Conservation (phyloP, 306 rosid genomes). For the Corylus heterophylla region DNA sequence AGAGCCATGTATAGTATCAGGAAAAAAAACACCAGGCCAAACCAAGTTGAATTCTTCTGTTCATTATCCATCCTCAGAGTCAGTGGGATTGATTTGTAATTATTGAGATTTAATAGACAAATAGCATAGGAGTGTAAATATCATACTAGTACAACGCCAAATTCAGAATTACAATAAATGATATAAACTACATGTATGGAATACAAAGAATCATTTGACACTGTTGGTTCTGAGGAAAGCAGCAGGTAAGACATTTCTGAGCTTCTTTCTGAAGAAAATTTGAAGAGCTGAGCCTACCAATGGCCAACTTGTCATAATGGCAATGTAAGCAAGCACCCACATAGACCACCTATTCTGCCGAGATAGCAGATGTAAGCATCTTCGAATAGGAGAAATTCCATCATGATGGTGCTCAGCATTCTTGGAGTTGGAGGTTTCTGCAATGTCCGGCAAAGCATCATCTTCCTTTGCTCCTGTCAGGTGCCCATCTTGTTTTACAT, state of each 20-base stretch:
- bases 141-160: background rate
- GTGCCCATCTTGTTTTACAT: slow-evolving; percentile 28
- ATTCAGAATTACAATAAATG: background rate
- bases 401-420: slow-evolving; percentile 31
- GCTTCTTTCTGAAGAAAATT: slow-evolving; percentile 57
- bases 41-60: background rate
- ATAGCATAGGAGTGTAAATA: background rate
- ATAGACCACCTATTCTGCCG: slow-evolving; percentile 58
- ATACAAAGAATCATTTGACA: slow-evolving; percentile 2
- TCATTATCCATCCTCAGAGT: background rate
- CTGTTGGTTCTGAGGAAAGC: slow-evolving; percentile 39
- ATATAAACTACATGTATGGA: background rate
- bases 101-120: background rate
- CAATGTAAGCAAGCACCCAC: slow-evolving; percentile 79
- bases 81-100: background rate
- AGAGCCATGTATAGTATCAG: no score
- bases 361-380: slow-evolving; percentile 51
- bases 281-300: slow-evolving; percentile 70
- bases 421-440: slow-evolving; percentile 14
- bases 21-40: background rate
- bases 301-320: slow-evolving; percentile 81
- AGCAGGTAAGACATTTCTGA: slow-evolving; percentile 43
- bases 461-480: slow-evolving; percentile 32
- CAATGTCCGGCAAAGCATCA: slow-evolving; percentile 8
- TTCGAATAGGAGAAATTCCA: slow-evolving; percentile 43